These are phyloP conservation scores for Pythium sp. DNA, from an alignment of 352 stramenopile genomes.

Conservation along the genomic window DNA sequence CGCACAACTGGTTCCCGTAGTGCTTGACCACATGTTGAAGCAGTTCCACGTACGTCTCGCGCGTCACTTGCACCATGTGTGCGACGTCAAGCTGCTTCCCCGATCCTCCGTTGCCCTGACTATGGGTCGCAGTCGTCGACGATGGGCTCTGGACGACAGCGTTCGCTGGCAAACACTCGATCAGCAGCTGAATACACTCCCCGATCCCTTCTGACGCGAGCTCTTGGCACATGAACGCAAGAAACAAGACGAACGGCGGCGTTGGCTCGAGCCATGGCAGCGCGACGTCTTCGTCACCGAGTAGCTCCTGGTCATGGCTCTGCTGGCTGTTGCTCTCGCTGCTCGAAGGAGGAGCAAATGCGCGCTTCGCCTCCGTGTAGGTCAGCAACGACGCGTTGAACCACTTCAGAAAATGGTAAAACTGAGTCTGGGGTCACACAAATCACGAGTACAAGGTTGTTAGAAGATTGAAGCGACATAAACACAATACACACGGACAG, in stretches of 20 bases:
- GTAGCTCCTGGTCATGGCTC: slow-evolving; percentile 3
- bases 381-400: slow-evolving; percentile 60
- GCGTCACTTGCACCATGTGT: slow-evolving; percentile 76
- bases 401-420: slow-evolving; percentile 82
- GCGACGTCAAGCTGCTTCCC: slow-evolving; percentile 44
- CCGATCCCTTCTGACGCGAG: slow-evolving; percentile 61
- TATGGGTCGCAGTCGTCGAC: neutral
- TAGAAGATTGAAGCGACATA: neutral
- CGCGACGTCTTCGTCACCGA: slow-evolving; percentile 29
- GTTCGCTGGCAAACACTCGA: slow-evolving; percentile 62
- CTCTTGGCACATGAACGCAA: slow-evolving; percentile 68
- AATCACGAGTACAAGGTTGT: neutral
- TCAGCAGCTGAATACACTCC: slow-evolving; percentile 66
- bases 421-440: slow-evolving; percentile 41
- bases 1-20: slow-evolving; percentile 60
- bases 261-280: slow-evolving; percentile 61
- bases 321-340: neutral
- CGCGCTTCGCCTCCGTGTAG: slow-evolving; percentile 72
- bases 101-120: neutral
- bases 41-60: slow-evolving; percentile 54
- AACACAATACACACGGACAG: neutral
- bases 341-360: slow-evolving; percentile 24
- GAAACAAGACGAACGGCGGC: slow-evolving; percentile 67
- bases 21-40: slow-evolving; percentile 57
- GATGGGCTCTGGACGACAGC: slow-evolving; percentile 5